phyloP scores from a whole-genome alignment of 1,284 basidiomycete genomes.

The Ganoderma lucidum region DNA sequence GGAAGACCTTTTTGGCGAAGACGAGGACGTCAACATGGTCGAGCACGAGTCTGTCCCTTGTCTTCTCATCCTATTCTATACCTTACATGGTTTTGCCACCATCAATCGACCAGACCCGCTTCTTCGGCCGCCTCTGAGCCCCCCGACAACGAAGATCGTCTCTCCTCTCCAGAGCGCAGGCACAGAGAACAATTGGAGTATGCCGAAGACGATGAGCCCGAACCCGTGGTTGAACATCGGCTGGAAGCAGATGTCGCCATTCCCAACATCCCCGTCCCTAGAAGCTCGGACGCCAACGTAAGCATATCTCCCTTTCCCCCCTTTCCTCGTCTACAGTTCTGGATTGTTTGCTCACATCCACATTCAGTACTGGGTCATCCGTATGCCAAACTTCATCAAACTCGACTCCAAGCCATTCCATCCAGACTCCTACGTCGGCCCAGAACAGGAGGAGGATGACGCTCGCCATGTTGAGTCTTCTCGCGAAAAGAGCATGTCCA shows the following conservation, averaged over 20 bases:
- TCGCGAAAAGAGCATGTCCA: conserved; percentile 78
- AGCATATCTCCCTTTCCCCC: conserved; percentile 36
- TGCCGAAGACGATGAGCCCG: conserved; percentile 74
- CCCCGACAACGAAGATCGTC: conserved; percentile 61
- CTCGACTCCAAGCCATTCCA: conserved; percentile 87
- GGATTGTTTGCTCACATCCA: background rate
- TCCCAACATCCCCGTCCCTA: conserved; percentile 72
- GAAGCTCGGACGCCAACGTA: conserved; percentile 55
- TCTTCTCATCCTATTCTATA: background rate
- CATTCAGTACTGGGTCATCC: conserved; percentile 79
- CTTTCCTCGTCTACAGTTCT: background rate
- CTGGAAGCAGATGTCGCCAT: conserved; percentile 79
- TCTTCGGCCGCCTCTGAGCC: conserved; percentile 55
- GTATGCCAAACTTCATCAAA: conserved; percentile 86
- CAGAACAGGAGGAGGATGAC: conserved; percentile 80
- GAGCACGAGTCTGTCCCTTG: conserved; percentile 43
- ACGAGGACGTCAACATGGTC: conserved; percentile 63
- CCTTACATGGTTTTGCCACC: background rate
- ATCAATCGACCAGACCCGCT: conserved; percentile 27
- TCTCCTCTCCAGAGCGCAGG: conserved; percentile 75
- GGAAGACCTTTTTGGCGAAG: conserved; percentile 83
- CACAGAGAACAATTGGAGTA: conserved; percentile 80
- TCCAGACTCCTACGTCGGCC: conserved; percentile 80
- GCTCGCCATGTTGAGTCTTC: conserved; percentile 58
- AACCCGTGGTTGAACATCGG: conserved; percentile 54